Percentiles rank a stretch among this genome's conserved stretches.
phyloP scores from a whole-genome alignment of 495 filamentous ascomycete species.

The Extremus antarcticus region DNA sequence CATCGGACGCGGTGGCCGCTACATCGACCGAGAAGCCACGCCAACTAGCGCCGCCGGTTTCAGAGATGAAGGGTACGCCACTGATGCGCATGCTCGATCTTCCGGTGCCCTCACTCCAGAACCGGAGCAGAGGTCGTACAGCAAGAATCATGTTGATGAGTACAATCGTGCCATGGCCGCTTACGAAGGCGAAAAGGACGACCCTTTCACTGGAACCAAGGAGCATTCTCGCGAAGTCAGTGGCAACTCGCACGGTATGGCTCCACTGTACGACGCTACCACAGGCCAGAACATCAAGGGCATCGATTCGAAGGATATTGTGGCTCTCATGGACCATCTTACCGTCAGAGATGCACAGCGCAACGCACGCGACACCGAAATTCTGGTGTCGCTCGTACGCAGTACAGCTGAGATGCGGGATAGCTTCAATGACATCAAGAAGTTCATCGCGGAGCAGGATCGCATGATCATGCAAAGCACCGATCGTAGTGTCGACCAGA shows the following conservation, averaged over 20 bases:
- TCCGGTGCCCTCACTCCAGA: constrained; percentile 50
- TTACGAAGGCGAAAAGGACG: constrained; percentile 42
- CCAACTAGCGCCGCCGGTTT: constrained; percentile 13
- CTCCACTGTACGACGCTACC: constrained; percentile 81
- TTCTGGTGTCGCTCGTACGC: constrained; percentile 84
- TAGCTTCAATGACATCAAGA: constrained; percentile 94
- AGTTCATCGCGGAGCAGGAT: constrained; percentile 76
- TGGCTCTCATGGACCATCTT: constrained; percentile 96
- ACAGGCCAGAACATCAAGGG: constrained; percentile 81
- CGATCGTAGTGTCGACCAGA: constrained; percentile 75
- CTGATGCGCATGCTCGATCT: constrained; percentile 34
- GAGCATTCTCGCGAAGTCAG: constrained; percentile 64
- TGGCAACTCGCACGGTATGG: constrained; percentile 82
- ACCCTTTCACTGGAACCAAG: constrained; percentile 18
- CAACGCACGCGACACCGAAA: constrained; percentile 93
- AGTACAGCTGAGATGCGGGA: constrained; percentile 96
- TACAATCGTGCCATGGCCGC: constrained; percentile 22
- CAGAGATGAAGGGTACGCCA: constrained; percentile 19
- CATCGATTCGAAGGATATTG: constrained; percentile 94
- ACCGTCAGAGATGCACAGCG: constrained; percentile 95
- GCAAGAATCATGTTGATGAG: constrained; percentile 39
- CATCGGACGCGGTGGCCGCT: background rate
- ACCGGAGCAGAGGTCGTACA: constrained; percentile 26
- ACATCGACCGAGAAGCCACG: constrained; percentile 12
- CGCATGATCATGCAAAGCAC: constrained; percentile 70